phyloP scores from a whole-genome alignment of 108 stramenopile genomes.

The Craspedostauros australis region DNA sequence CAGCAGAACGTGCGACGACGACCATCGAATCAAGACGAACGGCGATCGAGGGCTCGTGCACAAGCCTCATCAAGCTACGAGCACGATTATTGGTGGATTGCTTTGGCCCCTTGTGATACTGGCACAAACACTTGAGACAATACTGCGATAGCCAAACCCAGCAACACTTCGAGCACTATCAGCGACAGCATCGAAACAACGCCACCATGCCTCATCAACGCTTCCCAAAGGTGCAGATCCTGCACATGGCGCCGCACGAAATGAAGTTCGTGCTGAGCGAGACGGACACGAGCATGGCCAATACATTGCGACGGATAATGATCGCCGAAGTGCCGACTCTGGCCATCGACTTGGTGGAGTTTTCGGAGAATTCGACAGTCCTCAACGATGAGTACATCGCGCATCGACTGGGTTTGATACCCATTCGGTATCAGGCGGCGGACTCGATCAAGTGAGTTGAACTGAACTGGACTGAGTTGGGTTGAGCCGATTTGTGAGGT shows the following conservation, averaged over 20 bases:
- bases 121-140: too few species aligned
- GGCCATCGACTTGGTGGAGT: constrained; percentile 94
- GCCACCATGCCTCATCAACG: constrained; percentile 80
- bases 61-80: too few species aligned
- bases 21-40: too few species aligned
- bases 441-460: constrained; percentile 53
- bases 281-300: constrained; percentile 94
- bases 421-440: constrained; percentile 67
- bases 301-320: constrained; percentile 93
- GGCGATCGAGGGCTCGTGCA: too few species aligned
- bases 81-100: too few species aligned
- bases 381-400: constrained; percentile 97
- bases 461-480: too few species aligned
- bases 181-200: too few species aligned
- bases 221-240: constrained; percentile 78
- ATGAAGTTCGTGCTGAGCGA: constrained; percentile 90
- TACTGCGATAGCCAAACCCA: too few species aligned
- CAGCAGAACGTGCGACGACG: too few species aligned
- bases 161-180: too few species aligned
- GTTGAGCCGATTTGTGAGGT: background rate
- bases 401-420: constrained; percentile 94
- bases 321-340: constrained; percentile 95
- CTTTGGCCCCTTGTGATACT: too few species aligned
- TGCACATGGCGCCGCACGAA: constrained; percentile 64
- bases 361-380: constrained; percentile 89